A percentile compares a stretch with the other conserved stretches of the same genome.
These are phyloP conservation scores for Eremochloa ophiuroides DNA, from an alignment of 176 grass and related monocot species.

Conservation along the genomic window DNA sequence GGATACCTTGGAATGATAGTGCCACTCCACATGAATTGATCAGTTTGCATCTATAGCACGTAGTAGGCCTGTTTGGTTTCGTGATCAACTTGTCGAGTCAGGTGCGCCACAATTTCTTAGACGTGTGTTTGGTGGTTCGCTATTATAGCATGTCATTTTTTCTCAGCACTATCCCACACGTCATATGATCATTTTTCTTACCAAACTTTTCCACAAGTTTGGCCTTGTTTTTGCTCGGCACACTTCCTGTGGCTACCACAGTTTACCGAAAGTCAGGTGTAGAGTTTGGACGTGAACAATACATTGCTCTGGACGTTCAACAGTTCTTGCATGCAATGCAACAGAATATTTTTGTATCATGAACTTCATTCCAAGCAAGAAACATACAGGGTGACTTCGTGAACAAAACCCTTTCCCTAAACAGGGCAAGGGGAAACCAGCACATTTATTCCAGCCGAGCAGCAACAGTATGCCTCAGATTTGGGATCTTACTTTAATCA, in stretches of 20 bases:
- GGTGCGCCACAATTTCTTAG: too few species aligned
- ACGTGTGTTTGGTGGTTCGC: too few species aligned
- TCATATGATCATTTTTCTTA: too few species aligned
- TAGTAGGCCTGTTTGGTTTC: too few species aligned
- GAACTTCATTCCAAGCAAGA: not conserved
- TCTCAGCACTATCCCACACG: too few species aligned
- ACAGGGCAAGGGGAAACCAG: not conserved
- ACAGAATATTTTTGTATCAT: not conserved
- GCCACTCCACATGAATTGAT: not conserved
- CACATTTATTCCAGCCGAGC: slow-evolving; percentile 25
- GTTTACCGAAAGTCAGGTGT: too few species aligned
- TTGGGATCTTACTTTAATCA: slow-evolving; percentile 4
- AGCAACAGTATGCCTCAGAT: not conserved
- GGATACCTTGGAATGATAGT: not conserved
- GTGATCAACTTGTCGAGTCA: too few species aligned
- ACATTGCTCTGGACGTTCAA: not conserved
- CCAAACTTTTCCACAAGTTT: too few species aligned
- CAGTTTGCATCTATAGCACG: too few species aligned
- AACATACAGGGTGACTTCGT: not conserved
- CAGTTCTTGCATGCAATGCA: not conserved
- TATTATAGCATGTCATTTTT: too few species aligned
- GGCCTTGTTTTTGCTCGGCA: too few species aligned
- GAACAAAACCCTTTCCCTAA: not conserved
- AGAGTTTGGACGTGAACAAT: not conserved
- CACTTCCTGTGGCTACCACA: too few species aligned